These are phyloP conservation scores for Phytophthora pistaciae DNA, from an alignment of 352 stramenopile genomes.

Conservation along the genomic window DNA sequence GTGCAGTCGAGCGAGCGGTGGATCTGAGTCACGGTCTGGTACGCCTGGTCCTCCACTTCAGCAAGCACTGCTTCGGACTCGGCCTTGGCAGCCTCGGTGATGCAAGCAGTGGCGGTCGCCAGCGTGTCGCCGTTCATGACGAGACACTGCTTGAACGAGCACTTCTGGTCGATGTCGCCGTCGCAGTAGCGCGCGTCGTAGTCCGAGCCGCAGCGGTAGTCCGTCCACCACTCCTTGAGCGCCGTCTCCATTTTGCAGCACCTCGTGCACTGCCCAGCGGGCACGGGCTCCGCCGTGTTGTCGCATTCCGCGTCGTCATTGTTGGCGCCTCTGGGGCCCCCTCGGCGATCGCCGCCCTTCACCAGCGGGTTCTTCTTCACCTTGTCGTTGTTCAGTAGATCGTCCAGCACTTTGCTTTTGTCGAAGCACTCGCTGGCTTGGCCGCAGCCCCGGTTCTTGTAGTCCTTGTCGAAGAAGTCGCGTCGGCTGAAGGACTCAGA, in stretches of 20 bases:
- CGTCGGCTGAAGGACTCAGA: conserved; percentile 36
- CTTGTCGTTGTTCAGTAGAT: conserved; percentile 29
- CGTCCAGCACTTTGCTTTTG: conserved; percentile 24
- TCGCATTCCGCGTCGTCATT: conserved; percentile 12
- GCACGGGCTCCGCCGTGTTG: conserved; percentile 43
- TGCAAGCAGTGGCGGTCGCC: conserved; percentile 36
- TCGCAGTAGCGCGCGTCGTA: conserved; percentile 54
- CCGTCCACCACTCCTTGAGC: conserved; percentile 67
- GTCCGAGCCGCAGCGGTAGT: conserved; percentile 67
- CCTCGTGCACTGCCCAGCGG: conserved; percentile 44
- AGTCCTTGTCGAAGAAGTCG: conserved; percentile 55
- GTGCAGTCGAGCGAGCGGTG: conserved; percentile 67
- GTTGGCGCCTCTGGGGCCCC: neutral
- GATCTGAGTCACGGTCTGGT: conserved; percentile 67
- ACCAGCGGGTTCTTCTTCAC: conserved; percentile 52
- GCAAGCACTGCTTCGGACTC: conserved; percentile 51
- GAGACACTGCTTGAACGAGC: conserved; percentile 66
- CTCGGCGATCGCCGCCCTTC: neutral
- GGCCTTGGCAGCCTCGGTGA: conserved; percentile 35
- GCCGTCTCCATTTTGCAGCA: conserved; percentile 56
- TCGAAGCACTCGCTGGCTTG: conserved; percentile 47
- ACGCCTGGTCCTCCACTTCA: conserved; percentile 44
- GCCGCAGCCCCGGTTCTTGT: conserved; percentile 22
- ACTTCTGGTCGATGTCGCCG: conserved; percentile 40
- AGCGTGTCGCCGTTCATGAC: conserved; percentile 61